Evolutionary conservation across 1,284 basidiomycete species (phyloP), one percentile per base, ranked within the genome.

Genomic region (Cryptococcus sp.): DNA sequence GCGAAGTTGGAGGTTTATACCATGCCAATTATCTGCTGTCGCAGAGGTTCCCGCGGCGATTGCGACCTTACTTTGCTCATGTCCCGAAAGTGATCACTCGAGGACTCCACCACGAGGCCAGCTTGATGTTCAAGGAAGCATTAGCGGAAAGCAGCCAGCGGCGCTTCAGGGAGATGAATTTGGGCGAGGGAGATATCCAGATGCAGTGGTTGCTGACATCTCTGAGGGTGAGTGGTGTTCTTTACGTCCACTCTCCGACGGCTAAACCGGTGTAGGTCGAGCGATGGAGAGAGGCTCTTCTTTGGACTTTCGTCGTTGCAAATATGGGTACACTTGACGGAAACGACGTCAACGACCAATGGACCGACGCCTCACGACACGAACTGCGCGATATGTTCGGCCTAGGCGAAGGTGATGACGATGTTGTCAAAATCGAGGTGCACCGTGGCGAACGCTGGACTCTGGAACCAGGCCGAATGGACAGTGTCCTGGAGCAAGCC

Each of bases 231-330:
- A 62, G 63, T 59, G 39, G n/a, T 2, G 31, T 4, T 2, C 31
- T 35, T 0, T 8, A 23, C 3, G 23, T 35, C 19, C 35, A 38
- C 8, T 10, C 7, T 48, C 25, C 31, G 16, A 31, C 1, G 6
- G 38, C 35, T 41, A 23, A 19, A 6, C 17, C 38, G 7, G 13
- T 5, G 8, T 51, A 72, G 69, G 69, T 77, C 4, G 77, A 78
- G 49, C 66, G 77, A 10, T 78, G 77, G 77, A 62, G 77, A 38
- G 76, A 77, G 59, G 77, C 73, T 4, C 50, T 78, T 19, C 59
- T 78, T 11, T 78, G 77, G 77, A 74, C 74, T 0, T 78, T 67
- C 55, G 47, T 66, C 11, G 75, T 78, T 1, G 74, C 70, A 19
- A 71, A 73, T 31, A 60, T 77, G 3, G 74, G 75, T 10, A 64